Conservation (phyloP, 2,329 filamentous ascomycete species). For the Venturia asperata region DNA sequence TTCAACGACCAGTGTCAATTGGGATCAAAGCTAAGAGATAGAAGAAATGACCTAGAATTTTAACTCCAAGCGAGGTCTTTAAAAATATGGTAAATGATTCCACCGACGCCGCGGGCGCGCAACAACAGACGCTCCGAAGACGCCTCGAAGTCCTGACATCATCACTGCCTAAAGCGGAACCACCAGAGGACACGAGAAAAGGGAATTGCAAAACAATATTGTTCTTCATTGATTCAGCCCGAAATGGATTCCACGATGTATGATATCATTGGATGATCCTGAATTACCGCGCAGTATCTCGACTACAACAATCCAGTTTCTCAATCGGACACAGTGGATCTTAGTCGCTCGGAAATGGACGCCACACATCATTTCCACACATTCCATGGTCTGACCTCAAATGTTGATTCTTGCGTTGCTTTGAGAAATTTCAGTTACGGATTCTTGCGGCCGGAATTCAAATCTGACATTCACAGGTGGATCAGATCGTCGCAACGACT, state of each 20-base stretch:
- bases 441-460: too few relatives aligned
- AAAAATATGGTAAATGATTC: neutral
- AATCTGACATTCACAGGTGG: too few relatives aligned
- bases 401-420: too few relatives aligned
- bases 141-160: slow-evolving; percentile 1
- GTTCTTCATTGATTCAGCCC: neutral
- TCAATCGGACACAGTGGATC: neutral
- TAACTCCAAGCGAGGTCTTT: neutral
- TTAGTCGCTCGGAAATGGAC: neutral
- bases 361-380: too few relatives aligned
- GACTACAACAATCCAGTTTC: too few relatives aligned
- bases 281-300: too few relatives aligned
- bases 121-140: slow-evolving; percentile 3
- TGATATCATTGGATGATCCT: neutral
- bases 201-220: neutral
- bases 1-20: too few relatives aligned
- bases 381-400: too few relatives aligned
- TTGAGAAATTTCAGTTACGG: too few relatives aligned
- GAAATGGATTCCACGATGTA: neutral
- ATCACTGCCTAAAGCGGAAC: slow-evolving; percentile 5
- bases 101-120: neutral
- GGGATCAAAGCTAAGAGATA: neutral
- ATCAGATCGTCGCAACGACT: too few relatives aligned
- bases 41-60: neutral
- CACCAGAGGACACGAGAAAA: neutral